Percentiles rank a stretch among this genome's conserved stretches.
Conservation (phyloP, 106 monocot genomes). For the Acanthochlamys bracteata region DNA sequence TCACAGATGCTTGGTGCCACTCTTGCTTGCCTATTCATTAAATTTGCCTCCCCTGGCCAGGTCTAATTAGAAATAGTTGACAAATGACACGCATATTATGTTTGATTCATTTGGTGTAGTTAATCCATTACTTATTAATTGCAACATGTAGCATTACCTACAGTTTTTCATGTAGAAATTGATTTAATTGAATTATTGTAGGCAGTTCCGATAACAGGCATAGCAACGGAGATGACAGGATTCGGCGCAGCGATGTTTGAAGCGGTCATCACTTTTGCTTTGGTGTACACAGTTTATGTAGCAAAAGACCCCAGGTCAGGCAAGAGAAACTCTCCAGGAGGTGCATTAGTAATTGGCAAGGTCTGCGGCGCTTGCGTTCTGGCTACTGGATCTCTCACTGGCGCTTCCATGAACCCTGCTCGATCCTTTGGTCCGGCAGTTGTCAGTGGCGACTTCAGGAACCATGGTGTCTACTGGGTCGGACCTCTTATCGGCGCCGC, state of each 20-base stretch:
- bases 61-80: constrained; percentile 8
- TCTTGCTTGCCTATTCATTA: constrained; percentile 77
- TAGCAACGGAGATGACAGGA: constrained; percentile 75
- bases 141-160: no score
- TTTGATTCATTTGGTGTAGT: no score
- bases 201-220: constrained; percentile 66
- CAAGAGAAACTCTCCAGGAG: background rate
- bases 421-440: constrained; percentile 66
- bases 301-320: constrained; percentile 26
- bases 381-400: constrained; percentile 54
- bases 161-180: no score
- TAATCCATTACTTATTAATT: no score
- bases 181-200: constrained; percentile 12
- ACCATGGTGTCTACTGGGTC: constrained; percentile 69
- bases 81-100: no score
- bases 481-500: constrained; percentile 54
- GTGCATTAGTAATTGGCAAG: constrained; percentile 30
- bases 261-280: constrained; percentile 34
- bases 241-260: constrained; percentile 63
- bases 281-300: constrained; percentile 56
- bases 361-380: constrained; percentile 41
- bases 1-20: constrained; percentile 55
- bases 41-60: constrained; percentile 58
- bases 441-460: constrained; percentile 50
- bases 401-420: constrained; percentile 79